Evolutionary conservation across 768 basidiomycete genomes (phyloP).

Genomic region (Pleurotus tuoliensis): DNA sequence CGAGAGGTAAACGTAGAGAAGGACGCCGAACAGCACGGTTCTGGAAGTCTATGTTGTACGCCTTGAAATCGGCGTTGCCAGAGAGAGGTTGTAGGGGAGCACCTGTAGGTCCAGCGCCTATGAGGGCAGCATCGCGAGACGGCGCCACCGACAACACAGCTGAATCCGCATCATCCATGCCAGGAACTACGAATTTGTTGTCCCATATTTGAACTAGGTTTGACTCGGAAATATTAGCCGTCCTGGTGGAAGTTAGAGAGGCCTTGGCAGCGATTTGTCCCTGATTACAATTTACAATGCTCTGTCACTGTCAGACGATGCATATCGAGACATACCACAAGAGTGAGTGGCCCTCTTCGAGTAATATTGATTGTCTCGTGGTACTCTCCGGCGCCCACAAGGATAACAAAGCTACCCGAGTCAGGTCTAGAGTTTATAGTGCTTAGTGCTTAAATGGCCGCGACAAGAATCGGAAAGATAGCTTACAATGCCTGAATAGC

Average conservation of each 20-base stretch:
- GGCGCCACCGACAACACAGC: slow-evolving; percentile 57
- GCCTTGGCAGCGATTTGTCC: slow-evolving; percentile 43
- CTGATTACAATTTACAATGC: slow-evolving; percentile 17
- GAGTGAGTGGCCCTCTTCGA: slow-evolving; percentile 46
- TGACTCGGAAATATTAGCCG: slow-evolving; percentile 41
- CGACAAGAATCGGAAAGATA: background rate
- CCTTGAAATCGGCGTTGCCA: slow-evolving; percentile 56
- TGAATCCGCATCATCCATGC: slow-evolving; percentile 53
- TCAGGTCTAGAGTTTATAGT: slow-evolving; percentile 31
- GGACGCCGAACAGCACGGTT: slow-evolving; percentile 56
- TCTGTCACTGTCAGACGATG: too few species aligned
- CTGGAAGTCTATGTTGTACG: slow-evolving; percentile 64
- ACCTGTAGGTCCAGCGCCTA: slow-evolving; percentile 57
- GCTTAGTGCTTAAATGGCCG: background rate
- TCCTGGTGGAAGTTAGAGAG: slow-evolving; percentile 27
- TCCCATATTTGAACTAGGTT: slow-evolving; percentile 58
- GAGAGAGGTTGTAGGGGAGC: slow-evolving; percentile 48
- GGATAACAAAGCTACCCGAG: slow-evolving; percentile 38
- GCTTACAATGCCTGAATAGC: slow-evolving; percentile 54
- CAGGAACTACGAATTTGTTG: slow-evolving; percentile 35
- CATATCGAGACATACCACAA: slow-evolving; percentile 37
- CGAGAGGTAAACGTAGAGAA: background rate
- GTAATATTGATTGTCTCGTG: slow-evolving; percentile 58
- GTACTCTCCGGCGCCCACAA: slow-evolving; percentile 57
- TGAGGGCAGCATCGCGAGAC: slow-evolving; percentile 50